These are phyloP conservation scores for Acacia pycnantha DNA, from an alignment of 331 rosid genomes.

Conservation along the genomic window DNA sequence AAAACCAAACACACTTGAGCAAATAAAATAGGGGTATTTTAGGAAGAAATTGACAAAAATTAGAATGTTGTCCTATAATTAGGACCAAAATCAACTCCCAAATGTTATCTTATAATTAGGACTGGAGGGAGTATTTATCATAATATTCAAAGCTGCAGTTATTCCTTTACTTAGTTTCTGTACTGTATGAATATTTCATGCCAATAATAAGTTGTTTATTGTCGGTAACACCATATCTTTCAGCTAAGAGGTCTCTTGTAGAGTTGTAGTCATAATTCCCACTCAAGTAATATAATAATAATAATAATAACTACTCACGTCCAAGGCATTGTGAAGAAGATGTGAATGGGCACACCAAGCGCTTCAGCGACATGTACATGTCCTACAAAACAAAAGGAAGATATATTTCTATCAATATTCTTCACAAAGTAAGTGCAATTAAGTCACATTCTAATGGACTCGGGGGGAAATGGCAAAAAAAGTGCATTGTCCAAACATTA, in stretches of 20 bases:
- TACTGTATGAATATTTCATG: neutral
- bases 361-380: slow-evolving; percentile 93
- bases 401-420: neutral
- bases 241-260: neutral
- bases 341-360: slow-evolving; percentile 91
- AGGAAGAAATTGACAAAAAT: no score
- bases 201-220: neutral
- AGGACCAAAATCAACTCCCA: no score
- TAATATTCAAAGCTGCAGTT: neutral
- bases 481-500: neutral
- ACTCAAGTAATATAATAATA: neutral
- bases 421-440: slow-evolving; percentile 36
- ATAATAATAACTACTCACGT: slow-evolving; percentile 55
- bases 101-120: no score
- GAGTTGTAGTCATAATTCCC: neutral
- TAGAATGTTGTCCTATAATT: no score
- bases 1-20: no score
- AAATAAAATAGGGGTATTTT: no score
- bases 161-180: neutral
- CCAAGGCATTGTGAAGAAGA: slow-evolving; percentile 99
- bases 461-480: neutral
- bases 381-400: slow-evolving; percentile 48
- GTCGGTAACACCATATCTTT: neutral
- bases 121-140: no score
- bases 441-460: neutral